Evolutionary conservation across 1,284 basidiomycete species (phyloP), one percentile per base, ranked within the genome.

Genomic region (Microbotryum intermedium): DNA sequence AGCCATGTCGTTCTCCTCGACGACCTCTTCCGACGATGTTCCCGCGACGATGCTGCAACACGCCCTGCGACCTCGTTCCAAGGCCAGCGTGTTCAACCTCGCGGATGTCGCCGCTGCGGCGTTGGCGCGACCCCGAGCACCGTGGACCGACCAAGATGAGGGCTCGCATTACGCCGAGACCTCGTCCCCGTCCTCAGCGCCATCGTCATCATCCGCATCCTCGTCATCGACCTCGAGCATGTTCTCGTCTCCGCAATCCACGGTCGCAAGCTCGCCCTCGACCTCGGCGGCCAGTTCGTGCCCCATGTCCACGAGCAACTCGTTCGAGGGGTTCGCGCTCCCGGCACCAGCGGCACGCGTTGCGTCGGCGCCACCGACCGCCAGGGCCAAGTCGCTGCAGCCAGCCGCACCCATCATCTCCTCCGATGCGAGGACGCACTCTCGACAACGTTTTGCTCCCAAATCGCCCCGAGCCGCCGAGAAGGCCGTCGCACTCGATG

Each of bases 171-270:
- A 77, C 76, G 34, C 34, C 34, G 62, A 60, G 71, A 79, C 83
- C 67, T 80, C 77, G 66, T 76, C 73, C 21, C 74, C 69, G 20
- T 79, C 77, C 39, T 80, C 72, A 44, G 79, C 80, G 52, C 73
- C 72, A 65, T 80, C 65, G 23, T 60, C 64, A 1, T 66, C 67
- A 3, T 64, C 65, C 16, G 57, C 61, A 16, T 39, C 34, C 34
- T 39, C 34, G 34, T 39, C 34, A 16, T 39, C 34, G 34, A 39
- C 13, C 18, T 39, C 34, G 34, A 39, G 34, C 11, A 39, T 39
- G 34, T 39, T 39, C 34, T 39, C 34, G 34, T 39, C 34, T 10
- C 13, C 34, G 34, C 34, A 39, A 39, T 39, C 34, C 4, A 39
- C 34, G 34, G 34, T 16, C 13, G 34, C 16, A 11, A 39, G 34